Percentiles rank a stretch among this genome's conserved stretches.
phyloP scores from a whole-genome alignment of 139 green algal species.

The Chlorella sp. region DNA sequence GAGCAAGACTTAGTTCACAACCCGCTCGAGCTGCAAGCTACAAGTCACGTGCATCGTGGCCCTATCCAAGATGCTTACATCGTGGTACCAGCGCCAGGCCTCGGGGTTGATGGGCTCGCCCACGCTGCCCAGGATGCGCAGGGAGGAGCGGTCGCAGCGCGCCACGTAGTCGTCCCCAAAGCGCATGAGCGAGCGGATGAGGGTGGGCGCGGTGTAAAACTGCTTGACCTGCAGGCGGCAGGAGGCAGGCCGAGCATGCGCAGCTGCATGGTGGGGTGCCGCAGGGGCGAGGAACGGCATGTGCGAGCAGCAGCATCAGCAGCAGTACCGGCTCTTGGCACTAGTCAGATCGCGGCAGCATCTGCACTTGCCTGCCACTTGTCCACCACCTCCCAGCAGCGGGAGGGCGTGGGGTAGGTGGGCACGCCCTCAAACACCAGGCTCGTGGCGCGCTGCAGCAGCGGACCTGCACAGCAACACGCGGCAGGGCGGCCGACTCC shows the following conservation, averaged over 20 bases:
- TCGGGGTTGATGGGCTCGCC: constrained; percentile 99
- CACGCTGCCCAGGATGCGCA: constrained; percentile 93
- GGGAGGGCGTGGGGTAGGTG: constrained; percentile 83
- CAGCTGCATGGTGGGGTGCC: too few species aligned
- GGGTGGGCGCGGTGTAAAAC: constrained; percentile 97
- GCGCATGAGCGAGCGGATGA: constrained; percentile 91
- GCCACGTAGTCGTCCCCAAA: constrained; percentile 80
- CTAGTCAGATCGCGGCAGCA: too few species aligned
- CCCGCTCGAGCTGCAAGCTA: too few species aligned
- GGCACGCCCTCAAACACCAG: constrained; percentile 97
- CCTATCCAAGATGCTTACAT: too few species aligned
- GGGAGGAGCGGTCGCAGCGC: constrained; percentile 44
- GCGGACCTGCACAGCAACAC: constrained; percentile 52
- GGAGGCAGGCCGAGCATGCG: too few species aligned
- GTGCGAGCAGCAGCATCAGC: too few species aligned
- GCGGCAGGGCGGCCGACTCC: too few species aligned
- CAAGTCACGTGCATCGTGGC: too few species aligned
- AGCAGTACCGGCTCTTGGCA: too few species aligned
- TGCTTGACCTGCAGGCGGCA: constrained; percentile 67
- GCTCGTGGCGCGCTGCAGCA: constrained; percentile 86
- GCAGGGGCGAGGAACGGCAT: too few species aligned
- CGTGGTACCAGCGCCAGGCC: constrained; percentile 96
- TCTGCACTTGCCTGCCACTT: not conserved
- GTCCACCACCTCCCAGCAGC: constrained; percentile 85
- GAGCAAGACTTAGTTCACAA: too few species aligned